Percentiles rank a stretch among this genome's conserved stretches.
These are phyloP conservation scores for Botrytis porri DNA, from an alignment of 2,329 filamentous ascomycete genomes.

Conservation along the genomic window DNA sequence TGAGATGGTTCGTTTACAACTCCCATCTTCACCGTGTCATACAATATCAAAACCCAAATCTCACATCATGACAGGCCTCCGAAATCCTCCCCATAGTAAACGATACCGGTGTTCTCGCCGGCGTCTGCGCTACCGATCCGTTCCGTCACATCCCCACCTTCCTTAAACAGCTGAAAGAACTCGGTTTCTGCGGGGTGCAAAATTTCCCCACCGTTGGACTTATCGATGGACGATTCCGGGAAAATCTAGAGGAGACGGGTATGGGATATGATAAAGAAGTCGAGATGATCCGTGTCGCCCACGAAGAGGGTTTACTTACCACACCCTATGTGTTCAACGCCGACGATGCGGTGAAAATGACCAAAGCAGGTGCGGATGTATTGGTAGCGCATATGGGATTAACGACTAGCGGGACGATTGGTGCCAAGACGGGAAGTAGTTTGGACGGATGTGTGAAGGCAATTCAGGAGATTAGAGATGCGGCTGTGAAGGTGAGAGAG, in stretches of 20 bases:
- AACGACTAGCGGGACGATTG: slow-evolving; percentile 63
- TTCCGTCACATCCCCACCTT: slow-evolving; percentile 62
- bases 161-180: slow-evolving; percentile 54
- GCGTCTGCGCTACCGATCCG: slow-evolving; percentile 69
- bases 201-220: slow-evolving; percentile 73
- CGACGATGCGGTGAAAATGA: slow-evolving; percentile 61
- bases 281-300: slow-evolving; percentile 61
- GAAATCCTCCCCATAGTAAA: slow-evolving; percentile 65
- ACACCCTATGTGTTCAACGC: slow-evolving; percentile 68
- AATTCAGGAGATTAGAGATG: slow-evolving; percentile 63
- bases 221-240: slow-evolving; percentile 65
- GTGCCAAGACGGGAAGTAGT: slow-evolving; percentile 57
- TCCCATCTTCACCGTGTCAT: too few relatives aligned
- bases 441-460: slow-evolving; percentile 62
- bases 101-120: slow-evolving; percentile 64
- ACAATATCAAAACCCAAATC: not conserved
- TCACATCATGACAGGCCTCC: slow-evolving; percentile 41
- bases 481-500: slow-evolving; percentile 51
- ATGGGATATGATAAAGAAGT: slow-evolving; percentile 69
- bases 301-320: slow-evolving; percentile 58
- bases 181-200: slow-evolving; percentile 68
- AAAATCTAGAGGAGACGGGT: slow-evolving; percentile 67
- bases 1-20: slow-evolving; percentile 49
- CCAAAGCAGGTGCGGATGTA: slow-evolving; percentile 62
- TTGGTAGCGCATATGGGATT: slow-evolving; percentile 68